phyloP scores from a whole-genome alignment of 1,284 basidiomycete species.

The Cutaneotrichosporon sp. region DNA sequence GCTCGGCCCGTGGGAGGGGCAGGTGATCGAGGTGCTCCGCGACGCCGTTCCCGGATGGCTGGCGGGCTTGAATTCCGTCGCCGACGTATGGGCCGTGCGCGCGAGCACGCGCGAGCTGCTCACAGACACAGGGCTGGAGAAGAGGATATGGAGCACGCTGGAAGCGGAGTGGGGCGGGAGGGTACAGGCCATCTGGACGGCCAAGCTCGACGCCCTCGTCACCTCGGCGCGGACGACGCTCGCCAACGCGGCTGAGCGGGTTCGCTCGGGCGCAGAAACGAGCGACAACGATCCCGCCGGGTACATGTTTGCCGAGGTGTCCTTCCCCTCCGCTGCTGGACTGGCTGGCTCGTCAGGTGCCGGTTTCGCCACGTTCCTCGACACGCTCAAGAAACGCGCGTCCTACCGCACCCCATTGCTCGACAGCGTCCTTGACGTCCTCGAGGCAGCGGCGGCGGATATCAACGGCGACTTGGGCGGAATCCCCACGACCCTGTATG shows the following conservation, averaged over 20 bases:
- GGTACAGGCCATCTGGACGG: slow-evolving; percentile 40
- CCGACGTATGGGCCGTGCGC: slow-evolving; percentile 43
- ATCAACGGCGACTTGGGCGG: slow-evolving; percentile 36
- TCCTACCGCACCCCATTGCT: slow-evolving; percentile 39
- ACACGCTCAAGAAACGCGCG: slow-evolving; percentile 33
- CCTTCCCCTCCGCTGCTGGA: slow-evolving; percentile 31
- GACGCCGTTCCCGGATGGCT: slow-evolving; percentile 37
- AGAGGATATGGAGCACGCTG: slow-evolving; percentile 26
- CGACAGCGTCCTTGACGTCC: slow-evolving; percentile 29
- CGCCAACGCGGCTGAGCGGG: slow-evolving; percentile 22
- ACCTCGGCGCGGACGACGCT: slow-evolving; percentile 19
- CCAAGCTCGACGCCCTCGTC: slow-evolving; percentile 32
- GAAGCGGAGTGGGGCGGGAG: slow-evolving; percentile 41
- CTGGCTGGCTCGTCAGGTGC: slow-evolving; percentile 18
- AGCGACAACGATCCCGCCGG: slow-evolving; percentile 25
- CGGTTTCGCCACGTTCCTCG: slow-evolving; percentile 34
- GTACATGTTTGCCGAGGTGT: slow-evolving; percentile 39
- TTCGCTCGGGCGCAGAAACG: slow-evolving; percentile 14
- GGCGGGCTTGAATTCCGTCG: slow-evolving; percentile 29
- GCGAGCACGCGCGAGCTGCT: slow-evolving; percentile 21
- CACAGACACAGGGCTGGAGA: slow-evolving; percentile 25
- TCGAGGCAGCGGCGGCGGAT: slow-evolving; percentile 31
- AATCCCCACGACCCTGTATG: slow-evolving; percentile 22
- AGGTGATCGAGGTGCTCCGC: slow-evolving; percentile 25
- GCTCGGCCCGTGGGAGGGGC: slow-evolving; percentile 36